Conservation (phyloP, 169 alveolate species). For the Blepharisma undulans region DNA sequence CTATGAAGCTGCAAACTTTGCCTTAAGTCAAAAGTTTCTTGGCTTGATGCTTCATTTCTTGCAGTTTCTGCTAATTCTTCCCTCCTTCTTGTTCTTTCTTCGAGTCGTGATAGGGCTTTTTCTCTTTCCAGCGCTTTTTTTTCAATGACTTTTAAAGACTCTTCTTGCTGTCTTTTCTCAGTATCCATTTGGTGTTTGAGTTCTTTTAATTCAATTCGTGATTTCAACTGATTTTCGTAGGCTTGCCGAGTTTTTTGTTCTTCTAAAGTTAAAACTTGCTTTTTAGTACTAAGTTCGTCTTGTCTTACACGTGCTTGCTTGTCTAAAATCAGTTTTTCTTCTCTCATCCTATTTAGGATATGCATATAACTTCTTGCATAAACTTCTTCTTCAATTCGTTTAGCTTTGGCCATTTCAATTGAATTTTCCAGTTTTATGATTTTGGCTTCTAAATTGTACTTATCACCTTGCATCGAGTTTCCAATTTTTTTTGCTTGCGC, state of each 20-base stretch:
- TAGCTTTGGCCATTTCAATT: background rate
- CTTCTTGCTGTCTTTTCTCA: background rate
- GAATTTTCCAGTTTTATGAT: background rate
- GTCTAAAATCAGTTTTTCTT: background rate
- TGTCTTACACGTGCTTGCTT: background rate
- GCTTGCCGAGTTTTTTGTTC: background rate
- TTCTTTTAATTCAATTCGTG: background rate
- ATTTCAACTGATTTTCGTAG: background rate
- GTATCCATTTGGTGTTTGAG: background rate
- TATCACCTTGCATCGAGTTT: background rate
- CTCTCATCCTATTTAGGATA: background rate
- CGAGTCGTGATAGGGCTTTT: background rate
- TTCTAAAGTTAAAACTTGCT: background rate
- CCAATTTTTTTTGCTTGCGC: background rate
- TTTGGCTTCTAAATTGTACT: background rate
- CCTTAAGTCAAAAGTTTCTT: constrained; percentile 33
- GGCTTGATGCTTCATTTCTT: background rate
- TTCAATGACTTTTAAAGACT: background rate
- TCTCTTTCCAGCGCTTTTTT: constrained; percentile 19
- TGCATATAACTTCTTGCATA: background rate
- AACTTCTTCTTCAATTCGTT: constrained; percentile 3
- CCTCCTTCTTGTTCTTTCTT: background rate
- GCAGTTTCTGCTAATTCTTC: background rate
- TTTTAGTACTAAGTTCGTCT: background rate
- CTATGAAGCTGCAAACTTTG: constrained; percentile 49